A percentile compares a stretch with the other conserved stretches of the same genome.
Evolutionary conservation across 1,284 basidiomycete genomes (phyloP).

Genomic region (Cutaneotrichosporon spelunceum): DNA sequence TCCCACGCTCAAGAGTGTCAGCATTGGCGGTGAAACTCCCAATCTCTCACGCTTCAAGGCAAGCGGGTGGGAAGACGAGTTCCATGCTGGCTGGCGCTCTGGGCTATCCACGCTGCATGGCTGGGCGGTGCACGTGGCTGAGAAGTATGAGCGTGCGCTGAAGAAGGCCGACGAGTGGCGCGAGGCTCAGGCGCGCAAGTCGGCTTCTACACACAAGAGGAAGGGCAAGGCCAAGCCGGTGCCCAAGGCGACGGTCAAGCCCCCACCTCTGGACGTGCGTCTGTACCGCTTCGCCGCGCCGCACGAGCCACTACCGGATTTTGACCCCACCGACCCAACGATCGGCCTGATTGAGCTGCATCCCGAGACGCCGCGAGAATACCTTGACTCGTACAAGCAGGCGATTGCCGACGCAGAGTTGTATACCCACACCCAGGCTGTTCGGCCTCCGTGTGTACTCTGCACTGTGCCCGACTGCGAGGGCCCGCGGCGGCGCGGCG

Average conservation of each 20-base stretch:
- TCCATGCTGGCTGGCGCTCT: conserved; percentile 49
- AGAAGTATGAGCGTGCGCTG: conserved; percentile 47
- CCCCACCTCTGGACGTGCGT: conserved; percentile 43
- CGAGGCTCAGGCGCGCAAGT: conserved; percentile 12
- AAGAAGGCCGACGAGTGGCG: conserved; percentile 47
- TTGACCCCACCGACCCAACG: conserved; percentile 32
- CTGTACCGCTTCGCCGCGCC: conserved; percentile 45
- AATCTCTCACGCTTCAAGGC: conserved; percentile 29
- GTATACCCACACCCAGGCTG: conserved; percentile 32
- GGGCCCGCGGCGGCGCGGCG: conserved; percentile 44
- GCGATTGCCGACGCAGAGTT: conserved; percentile 38
- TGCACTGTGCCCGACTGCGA: conserved; percentile 51
- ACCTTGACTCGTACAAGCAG: conserved; percentile 35
- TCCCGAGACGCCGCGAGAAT: conserved; percentile 24
- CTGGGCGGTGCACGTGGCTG: conserved; percentile 48
- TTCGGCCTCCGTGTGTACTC: conserved; percentile 38
- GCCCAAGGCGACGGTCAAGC: conserved; percentile 19
- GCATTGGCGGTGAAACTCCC: conserved; percentile 49
- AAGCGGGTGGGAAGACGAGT: conserved; percentile 47
- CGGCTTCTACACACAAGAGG: conserved; percentile 20
- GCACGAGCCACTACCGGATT: conserved; percentile 23
- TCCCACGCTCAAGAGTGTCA: conserved; percentile 44
- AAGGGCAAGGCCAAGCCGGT: conserved; percentile 33
- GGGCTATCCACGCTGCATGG: conserved; percentile 43
- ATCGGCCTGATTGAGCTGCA: conserved; percentile 41